phyloP scores from a whole-genome alignment of 2,329 filamentous ascomycete species.

The Stagonosporopsis rhizophila region DNA sequence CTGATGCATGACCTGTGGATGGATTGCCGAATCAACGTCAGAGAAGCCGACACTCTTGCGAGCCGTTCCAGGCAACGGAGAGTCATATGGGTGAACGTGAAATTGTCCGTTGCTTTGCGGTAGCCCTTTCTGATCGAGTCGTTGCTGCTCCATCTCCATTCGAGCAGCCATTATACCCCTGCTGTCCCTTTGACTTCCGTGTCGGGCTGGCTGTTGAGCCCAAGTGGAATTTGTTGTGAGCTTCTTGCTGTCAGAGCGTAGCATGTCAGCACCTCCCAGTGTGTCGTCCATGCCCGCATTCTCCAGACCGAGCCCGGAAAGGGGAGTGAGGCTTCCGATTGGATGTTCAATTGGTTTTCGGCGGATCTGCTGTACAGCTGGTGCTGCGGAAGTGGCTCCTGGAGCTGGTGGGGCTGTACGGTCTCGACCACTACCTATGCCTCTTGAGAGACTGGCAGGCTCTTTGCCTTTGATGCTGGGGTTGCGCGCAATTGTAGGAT shows the following conservation, averaged over 20 bases:
- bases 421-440: slow-evolving; percentile 42
- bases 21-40: slow-evolving; percentile 32
- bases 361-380: slow-evolving; percentile 27
- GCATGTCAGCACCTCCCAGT: slow-evolving; percentile 36
- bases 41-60: slow-evolving; percentile 53
- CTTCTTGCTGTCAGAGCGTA: slow-evolving; percentile 45
- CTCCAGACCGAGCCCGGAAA: slow-evolving; percentile 46
- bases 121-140: slow-evolving; percentile 45
- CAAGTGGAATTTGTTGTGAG: slow-evolving; percentile 30
- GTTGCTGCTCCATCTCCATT: slow-evolving; percentile 50
- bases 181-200: slow-evolving; percentile 37
- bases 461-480: slow-evolving; percentile 44
- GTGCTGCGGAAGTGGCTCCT: slow-evolving; percentile 9
- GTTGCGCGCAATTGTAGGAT: slow-evolving; percentile 28
- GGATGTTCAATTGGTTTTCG: slow-evolving; percentile 31
- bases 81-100: slow-evolving; percentile 38
- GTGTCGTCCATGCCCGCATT: slow-evolving; percentile 41
- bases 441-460: slow-evolving; percentile 35
- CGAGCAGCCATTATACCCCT: slow-evolving; percentile 46
- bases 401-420: slow-evolving; percentile 25
- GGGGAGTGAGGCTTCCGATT: slow-evolving; percentile 14
- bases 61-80: slow-evolving; percentile 39
- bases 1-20: slow-evolving; percentile 33
- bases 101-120: slow-evolving; percentile 44
- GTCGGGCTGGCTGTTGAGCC: slow-evolving; percentile 26